A percentile compares a stretch with the other conserved stretches of the same genome.
phyloP scores from a whole-genome alignment of 1,139 yeast genomes.

The Lodderomyces theae region DNA sequence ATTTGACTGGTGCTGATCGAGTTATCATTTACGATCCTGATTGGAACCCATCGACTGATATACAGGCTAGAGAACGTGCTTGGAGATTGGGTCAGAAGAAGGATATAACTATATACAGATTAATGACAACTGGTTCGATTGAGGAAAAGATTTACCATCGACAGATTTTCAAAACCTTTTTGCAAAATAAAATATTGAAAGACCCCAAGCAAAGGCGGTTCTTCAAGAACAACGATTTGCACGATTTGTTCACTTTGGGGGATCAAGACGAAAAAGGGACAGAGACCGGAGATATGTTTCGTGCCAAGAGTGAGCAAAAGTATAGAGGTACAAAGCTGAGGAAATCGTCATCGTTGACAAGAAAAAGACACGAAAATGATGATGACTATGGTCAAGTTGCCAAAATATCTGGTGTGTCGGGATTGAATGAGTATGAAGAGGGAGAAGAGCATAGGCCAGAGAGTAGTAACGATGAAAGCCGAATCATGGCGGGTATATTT shows the following conservation, averaged over 20 bases:
- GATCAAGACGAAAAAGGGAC: conserved; percentile 68
- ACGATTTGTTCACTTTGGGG: conserved; percentile 83
- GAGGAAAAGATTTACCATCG: conserved; percentile 97
- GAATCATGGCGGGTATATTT: conserved; percentile 74
- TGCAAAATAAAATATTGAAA: conserved; percentile 88
- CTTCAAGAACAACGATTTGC: conserved; percentile 87
- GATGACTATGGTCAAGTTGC: conserved; percentile 60
- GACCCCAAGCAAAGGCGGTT: conserved; percentile 95
- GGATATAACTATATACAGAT: conserved; percentile 87
- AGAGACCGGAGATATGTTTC: conserved; percentile 63
- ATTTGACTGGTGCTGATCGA: conserved; percentile 91
- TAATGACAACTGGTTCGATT: conserved; percentile 93
- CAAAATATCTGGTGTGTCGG: conserved; percentile 52
- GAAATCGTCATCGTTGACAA: conserved; percentile 22
- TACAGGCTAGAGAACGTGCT: conserved; percentile 95
- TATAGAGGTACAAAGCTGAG: conserved; percentile 29
- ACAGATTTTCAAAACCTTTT: conserved; percentile 91
- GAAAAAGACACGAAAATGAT: conserved; percentile 34
- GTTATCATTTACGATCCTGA: conserved; percentile 96
- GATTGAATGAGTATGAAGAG: conserved; percentile 49
- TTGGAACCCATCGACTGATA: conserved; percentile 98
- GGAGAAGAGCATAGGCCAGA: conserved; percentile 23
- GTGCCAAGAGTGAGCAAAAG: conserved; percentile 48
- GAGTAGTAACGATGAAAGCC: conserved; percentile 33
- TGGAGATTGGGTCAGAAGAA: conserved; percentile 96